phyloP scores from a whole-genome alignment of 2,329 filamentous ascomycete species.

The Epichloe elymi region DNA sequence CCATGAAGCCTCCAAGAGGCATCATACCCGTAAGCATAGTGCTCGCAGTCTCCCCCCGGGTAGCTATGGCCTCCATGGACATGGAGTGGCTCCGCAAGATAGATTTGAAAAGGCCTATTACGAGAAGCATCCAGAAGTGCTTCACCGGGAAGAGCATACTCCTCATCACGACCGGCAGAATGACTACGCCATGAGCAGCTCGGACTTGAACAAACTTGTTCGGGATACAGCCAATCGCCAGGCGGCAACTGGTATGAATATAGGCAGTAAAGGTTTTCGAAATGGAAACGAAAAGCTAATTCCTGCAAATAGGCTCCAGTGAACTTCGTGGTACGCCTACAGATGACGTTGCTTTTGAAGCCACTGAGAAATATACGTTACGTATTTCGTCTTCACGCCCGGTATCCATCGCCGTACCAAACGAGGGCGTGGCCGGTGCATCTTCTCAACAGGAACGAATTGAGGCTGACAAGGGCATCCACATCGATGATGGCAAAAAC shows the following conservation, averaged over 20 bases:
- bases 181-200: slow-evolving; percentile 78
- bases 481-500: slow-evolving; percentile 51
- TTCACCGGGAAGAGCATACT: slow-evolving; percentile 56
- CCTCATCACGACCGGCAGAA: slow-evolving; percentile 41
- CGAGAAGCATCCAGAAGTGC: slow-evolving; percentile 75
- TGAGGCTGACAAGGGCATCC: slow-evolving; percentile 50
- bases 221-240: slow-evolving; percentile 50
- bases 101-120: slow-evolving; percentile 88
- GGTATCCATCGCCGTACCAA: slow-evolving; percentile 22
- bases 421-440: slow-evolving; percentile 9
- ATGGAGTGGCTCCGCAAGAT: slow-evolving; percentile 62
- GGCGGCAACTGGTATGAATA: slow-evolving; percentile 22
- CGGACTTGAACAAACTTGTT: slow-evolving; percentile 83
- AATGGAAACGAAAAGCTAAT: slow-evolving; percentile 8
- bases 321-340: slow-evolving; percentile 63
- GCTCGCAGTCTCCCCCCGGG: slow-evolving; percentile 66
- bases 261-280: no score
- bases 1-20: slow-evolving; percentile 28
- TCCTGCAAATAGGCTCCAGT: slow-evolving; percentile 39
- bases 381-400: slow-evolving; percentile 59
- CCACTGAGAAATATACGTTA: slow-evolving; percentile 70
- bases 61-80: slow-evolving; percentile 86
- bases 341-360: slow-evolving; percentile 82
- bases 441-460: slow-evolving; percentile 17
- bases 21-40: slow-evolving; percentile 61